phyloP scores from a whole-genome alignment of 139 green algal species.

The Gonium pectorale region DNA sequence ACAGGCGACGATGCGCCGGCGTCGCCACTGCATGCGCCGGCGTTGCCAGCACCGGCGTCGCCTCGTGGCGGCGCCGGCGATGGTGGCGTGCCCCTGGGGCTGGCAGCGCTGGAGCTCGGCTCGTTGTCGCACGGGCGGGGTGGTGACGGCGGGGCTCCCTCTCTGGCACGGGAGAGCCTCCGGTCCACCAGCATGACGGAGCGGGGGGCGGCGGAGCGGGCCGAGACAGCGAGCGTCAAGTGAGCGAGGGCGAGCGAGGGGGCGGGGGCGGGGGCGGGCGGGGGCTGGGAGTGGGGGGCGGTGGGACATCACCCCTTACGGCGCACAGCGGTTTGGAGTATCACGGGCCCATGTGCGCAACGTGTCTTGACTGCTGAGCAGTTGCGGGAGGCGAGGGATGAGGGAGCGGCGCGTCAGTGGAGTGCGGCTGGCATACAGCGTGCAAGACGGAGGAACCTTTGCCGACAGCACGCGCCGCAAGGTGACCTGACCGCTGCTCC shows the following conservation, averaged over 20 bases:
- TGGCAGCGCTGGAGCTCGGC: neutral
- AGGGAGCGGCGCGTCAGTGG: too few species aligned
- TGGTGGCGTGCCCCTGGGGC: neutral
- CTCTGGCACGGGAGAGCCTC: slow-evolving; percentile 20
- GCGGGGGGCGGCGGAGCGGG: neutral
- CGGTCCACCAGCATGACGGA: neutral
- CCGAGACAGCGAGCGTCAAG: slow-evolving; percentile 18
- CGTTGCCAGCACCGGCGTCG: neutral
- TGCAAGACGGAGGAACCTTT: too few species aligned
- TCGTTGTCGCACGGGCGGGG: neutral
- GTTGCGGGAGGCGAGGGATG: too few species aligned
- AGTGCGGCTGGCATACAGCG: too few species aligned
- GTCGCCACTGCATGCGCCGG: neutral
- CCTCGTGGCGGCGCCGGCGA: neutral
- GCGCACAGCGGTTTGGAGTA: too few species aligned
- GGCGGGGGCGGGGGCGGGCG: neutral
- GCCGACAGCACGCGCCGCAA: too few species aligned
- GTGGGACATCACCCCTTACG: too few species aligned
- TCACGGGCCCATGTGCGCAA: too few species aligned
- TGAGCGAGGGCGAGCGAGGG: neutral
- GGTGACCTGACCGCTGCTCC: too few species aligned
- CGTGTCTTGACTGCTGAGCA: too few species aligned
- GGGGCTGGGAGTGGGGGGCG: too few species aligned
- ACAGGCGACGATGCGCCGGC: neutral
- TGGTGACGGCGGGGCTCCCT: neutral